Evolutionary conservation across 148 eudicot genomes (phyloP).

Genomic region (Cornus florida): DNA sequence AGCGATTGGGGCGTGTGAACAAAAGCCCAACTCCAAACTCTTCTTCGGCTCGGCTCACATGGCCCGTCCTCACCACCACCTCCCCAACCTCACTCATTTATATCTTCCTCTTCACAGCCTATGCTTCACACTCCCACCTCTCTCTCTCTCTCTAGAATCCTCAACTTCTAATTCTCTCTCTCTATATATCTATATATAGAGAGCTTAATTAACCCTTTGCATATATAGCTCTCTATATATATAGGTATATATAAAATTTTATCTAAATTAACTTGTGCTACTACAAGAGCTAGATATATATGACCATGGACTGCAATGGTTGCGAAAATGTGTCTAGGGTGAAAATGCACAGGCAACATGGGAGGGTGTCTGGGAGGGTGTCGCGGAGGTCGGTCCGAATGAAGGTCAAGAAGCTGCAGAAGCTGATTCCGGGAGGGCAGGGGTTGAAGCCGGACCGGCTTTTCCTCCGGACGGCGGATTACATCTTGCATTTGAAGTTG

Average conservation of each 20-base stretch:
- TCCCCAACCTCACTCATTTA: background rate
- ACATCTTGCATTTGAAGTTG: slow-evolving; percentile 56
- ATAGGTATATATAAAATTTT: no score
- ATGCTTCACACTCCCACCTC: background rate
- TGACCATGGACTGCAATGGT: background rate
- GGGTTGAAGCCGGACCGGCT: slow-evolving; percentile 37
- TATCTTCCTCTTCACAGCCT: background rate
- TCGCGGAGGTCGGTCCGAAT: slow-evolving; percentile 16
- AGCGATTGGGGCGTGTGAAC: background rate
- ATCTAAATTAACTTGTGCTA: background rate
- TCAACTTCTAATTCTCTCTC: background rate
- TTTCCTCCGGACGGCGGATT: slow-evolving; percentile 46
- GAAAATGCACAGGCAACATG: background rate
- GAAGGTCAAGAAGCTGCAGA: slow-evolving; percentile 58
- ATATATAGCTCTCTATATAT: no score
- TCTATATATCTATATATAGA: background rate
- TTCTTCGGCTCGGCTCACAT: slow-evolving; percentile 10
- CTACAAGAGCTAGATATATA: background rate
- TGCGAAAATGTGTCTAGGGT: background rate
- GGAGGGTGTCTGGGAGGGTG: background rate
- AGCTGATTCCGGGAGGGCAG: slow-evolving; percentile 54
- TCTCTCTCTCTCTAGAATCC: background rate
- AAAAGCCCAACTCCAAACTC: background rate
- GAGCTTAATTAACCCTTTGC: no score
- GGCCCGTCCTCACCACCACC: slow-evolving; percentile 6